Conservation (phyloP, 345 rosid genomes). For the Pistacia atlantica region DNA sequence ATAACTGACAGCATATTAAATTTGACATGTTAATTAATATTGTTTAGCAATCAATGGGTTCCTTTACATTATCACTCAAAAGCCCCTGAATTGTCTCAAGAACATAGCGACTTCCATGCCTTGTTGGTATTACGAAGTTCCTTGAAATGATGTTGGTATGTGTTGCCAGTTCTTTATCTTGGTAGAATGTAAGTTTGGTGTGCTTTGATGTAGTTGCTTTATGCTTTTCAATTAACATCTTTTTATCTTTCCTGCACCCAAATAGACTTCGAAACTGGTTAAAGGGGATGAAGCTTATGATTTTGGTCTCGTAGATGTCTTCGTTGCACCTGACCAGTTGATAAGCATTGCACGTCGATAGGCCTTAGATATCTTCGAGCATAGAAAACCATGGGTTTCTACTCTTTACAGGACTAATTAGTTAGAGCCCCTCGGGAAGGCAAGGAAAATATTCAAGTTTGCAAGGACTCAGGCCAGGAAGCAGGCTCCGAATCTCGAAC, state of each 20-base stretch:
- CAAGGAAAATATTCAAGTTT: constrained; percentile 82
- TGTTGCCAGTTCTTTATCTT: constrained; percentile 20
- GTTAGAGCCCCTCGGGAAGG: constrained; percentile 84
- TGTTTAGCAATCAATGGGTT: background rate
- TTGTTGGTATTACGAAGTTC: constrained; percentile 87
- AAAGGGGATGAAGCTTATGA: constrained; percentile 69
- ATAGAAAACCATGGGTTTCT: constrained; percentile 81
- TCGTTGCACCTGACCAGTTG: constrained; percentile 68
- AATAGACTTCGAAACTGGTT: constrained; percentile 81
- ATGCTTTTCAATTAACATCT: background rate
- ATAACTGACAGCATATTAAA: background rate
- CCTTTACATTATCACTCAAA: constrained; percentile 6
- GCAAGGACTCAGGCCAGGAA: constrained; percentile 70
- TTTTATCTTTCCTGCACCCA: background rate
- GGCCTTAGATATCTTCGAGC: constrained; percentile 78
- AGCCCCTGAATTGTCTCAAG: constrained; percentile 55
- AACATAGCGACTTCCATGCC: constrained; percentile 98
- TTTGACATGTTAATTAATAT: background rate
- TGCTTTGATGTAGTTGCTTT: constrained; percentile 4
- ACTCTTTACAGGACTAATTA: constrained; percentile 78
- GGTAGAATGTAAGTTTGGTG: constrained; percentile 16
- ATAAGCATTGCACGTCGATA: constrained; percentile 69
- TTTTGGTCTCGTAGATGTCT: constrained; percentile 80
- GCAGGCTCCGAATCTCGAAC: constrained; percentile 78
- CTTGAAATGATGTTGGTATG: constrained; percentile 98